Evolutionary conservation across 768 basidiomycete species (phyloP).

Genomic region (Tephrocybe sp.): DNA sequence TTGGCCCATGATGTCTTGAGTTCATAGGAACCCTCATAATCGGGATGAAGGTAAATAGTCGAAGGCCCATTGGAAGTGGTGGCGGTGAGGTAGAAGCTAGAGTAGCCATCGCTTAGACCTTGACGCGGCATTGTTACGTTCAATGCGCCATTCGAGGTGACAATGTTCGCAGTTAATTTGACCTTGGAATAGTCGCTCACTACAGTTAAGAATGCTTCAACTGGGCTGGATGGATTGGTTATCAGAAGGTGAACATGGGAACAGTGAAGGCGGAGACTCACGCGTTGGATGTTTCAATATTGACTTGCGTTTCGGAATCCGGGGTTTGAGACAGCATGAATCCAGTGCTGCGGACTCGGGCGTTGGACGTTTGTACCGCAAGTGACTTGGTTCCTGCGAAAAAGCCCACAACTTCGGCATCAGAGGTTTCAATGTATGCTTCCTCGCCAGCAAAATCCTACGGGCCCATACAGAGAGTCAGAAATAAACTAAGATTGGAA

Average conservation of each 20-base stretch:
- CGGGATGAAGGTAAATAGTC: background rate
- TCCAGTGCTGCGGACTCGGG: background rate
- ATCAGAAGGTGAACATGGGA: background rate
- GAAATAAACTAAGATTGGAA: background rate
- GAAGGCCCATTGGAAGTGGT: background rate
- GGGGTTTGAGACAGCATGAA: background rate
- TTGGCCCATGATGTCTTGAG: background rate
- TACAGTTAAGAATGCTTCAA: background rate
- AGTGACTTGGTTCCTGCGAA: background rate
- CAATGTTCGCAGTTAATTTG: background rate
- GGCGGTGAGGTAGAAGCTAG: slow-evolving; percentile 4
- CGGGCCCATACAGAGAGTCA: background rate
- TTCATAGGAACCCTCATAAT: slow-evolving; percentile 4
- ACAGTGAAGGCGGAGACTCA: background rate
- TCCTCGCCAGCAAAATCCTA: background rate
- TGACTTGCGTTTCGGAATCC: background rate
- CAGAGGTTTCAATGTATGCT: background rate
- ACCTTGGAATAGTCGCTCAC: slow-evolving; percentile 1
- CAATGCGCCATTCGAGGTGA: background rate
- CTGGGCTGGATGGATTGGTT: background rate
- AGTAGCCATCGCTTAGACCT: background rate
- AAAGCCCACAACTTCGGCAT: background rate
- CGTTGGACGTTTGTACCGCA: background rate
- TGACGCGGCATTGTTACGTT: background rate
- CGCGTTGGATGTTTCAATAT: background rate